Base-by-base conservation (phyloP, 2,329 filamentous ascomycete species). In the Fusarium marasasianum region DNA sequence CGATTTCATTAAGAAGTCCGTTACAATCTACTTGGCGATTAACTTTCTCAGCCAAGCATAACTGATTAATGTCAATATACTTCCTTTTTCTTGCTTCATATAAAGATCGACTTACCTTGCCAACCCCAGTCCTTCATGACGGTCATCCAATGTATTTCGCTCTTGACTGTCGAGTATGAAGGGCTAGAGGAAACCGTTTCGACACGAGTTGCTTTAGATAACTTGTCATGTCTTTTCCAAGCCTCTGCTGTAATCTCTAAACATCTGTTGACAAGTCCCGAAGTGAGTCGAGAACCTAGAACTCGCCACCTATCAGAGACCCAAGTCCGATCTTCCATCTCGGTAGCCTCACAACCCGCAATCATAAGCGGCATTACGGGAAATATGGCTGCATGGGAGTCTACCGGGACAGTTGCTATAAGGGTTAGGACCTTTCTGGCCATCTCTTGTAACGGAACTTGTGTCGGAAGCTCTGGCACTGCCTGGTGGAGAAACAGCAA, bases 1-100 rank as follows among this genome's bases (percentile, higher is more conserved):
- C 33, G 2, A 1, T 33, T 33, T 33, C 2, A 33, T 8, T 33
- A 33, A 33, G 1, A 14, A 14, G 0, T 9, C 12, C 38, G 22
- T 22, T 22, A 5, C 13, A 9, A 41, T 22, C 20, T 1, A 14
- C 7, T 22, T 41, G 38, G 7, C 4, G 13, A 41, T 20, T 1
- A 9, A 22, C 13, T 0, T 14, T 18, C 20, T 41, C 40, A 41
- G 5, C 40, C 40, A 0, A 22, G 20, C 40, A 41, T 41, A 22
- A 41, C 40, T 41, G 4, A 1, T 22, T 3, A 6, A 1, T 41
- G 20, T 41, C 6, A 41, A 22, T 22, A 41, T 14, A 8, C 20
- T 22, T 9, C 13, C 12, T n/a, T 1, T 22, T 22, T 41, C 40
- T 22, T 8, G 13, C 3, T 41, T 41, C 6, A 20, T 22, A 5